A percentile compares a stretch with the other conserved stretches of the same genome.
These are phyloP conservation scores for Athelia psychrophila DNA, from an alignment of 1,284 basidiomycete species.

Conservation along the genomic window DNA sequence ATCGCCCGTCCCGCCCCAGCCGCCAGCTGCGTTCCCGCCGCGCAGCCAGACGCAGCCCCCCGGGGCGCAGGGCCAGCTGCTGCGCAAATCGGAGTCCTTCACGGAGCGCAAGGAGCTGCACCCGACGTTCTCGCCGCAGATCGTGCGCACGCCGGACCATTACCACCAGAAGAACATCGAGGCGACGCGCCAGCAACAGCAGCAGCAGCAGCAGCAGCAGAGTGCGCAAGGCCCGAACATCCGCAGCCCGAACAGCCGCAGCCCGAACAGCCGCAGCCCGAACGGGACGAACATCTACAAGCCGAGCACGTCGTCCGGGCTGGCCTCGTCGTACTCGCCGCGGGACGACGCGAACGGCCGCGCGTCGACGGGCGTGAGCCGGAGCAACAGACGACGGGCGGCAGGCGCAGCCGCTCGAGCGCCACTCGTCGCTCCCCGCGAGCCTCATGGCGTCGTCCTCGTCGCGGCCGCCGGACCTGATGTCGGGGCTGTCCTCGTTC, in stretches of 20 bases:
- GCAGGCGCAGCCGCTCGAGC: conserved; percentile 1
- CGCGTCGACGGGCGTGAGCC: no score
- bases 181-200: background rate
- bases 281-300: background rate
- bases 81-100: conserved; percentile 33
- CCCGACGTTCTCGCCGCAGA: conserved; percentile 61
- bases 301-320: background rate
- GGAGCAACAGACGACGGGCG: no score
- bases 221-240: no score
- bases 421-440: conserved; percentile 26
- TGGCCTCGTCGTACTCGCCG: background rate
- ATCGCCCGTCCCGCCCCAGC: background rate
- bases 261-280: no score
- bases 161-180: conserved; percentile 27
- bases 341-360: background rate
- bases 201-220: background rate
- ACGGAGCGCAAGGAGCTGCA: conserved; percentile 49
- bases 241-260: no score
- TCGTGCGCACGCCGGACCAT: conserved; percentile 63
- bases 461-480: conserved; percentile 14
- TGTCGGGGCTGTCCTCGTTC: conserved; percentile 32
- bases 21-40: conserved; percentile 8
- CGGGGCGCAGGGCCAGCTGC: conserved; percentile 5
- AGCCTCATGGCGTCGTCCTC: conserved; percentile 9
- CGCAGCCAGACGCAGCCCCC: background rate